Evolutionary conservation across 169 alveolate species (phyloP), one percentile per base, ranked within the genome.

Genomic region (Cryptosporidium andersoni): DNA sequence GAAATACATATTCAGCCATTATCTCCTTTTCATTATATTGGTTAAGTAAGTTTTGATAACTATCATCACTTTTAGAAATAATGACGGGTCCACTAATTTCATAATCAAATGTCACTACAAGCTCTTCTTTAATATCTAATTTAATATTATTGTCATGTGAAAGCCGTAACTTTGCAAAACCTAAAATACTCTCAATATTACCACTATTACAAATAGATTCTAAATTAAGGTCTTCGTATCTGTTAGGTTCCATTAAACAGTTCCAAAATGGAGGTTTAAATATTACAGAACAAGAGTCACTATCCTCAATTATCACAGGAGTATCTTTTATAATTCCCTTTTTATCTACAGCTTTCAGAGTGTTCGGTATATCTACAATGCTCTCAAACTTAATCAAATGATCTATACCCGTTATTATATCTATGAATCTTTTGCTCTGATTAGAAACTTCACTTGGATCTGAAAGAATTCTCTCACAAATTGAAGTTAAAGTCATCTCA

Each of bases 261-360:
- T 66, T 52, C 81, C 81, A 66, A 47, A 66, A 66, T 12, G 81
- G 81, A 39, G 81, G 81, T 16, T 66, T 66, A 11, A 51, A 3
- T 2, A 66, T 25, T 9, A 66, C 63, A 37, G 66, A 66, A 12
- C 60, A 39, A 12, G 51, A 48, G 3, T 36, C 8, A 12, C 39
- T 40, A 8, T 66, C 25, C 36, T 40, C 62, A 12, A 66, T 14
- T 11, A 66, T n/a, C 16, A 52, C 52, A 39, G 81, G 81, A 53
- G 51, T 43, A 14, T 66, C 81, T 43, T 66, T 66, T 51, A 53
- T 65, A 42, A 66, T 66, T 39, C 81, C 55, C 81, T 39, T 66
- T 40, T 66, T 65, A 11, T 14, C n/a, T 16, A 66, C n/a, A 14
- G 51, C 66, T 4, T 64, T 48, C 14, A 52, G 42, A 34, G 51